Conservation (phyloP, 805 yeast genomes). For the Lachancea kluyveri region DNA sequence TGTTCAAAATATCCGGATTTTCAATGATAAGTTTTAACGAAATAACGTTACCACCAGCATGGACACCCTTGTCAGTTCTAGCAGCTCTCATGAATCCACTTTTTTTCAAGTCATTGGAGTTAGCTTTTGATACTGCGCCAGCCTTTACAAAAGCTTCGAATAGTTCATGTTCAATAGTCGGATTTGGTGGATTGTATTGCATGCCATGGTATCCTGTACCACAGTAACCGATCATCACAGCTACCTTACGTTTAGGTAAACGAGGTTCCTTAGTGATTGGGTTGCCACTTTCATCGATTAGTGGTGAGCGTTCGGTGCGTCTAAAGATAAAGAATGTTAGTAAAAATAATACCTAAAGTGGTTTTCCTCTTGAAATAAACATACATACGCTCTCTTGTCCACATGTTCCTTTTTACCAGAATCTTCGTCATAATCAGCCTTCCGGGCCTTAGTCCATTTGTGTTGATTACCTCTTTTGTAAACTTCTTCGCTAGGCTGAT, state of each 20-base stretch:
- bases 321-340: too few relatives aligned
- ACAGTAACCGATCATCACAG: conserved; percentile 86
- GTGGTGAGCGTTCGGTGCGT: too few relatives aligned
- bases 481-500: conserved; percentile 35
- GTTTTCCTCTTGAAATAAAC: too few relatives aligned
- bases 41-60: conserved; percentile 92
- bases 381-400: conserved; percentile 23
- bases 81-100: conserved; percentile 84
- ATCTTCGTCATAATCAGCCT: conserved; percentile 19
- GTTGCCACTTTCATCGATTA: conserved; percentile 56
- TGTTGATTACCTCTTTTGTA: conserved; percentile 38
- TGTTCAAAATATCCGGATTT: conserved; percentile 59
- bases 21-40: conserved; percentile 79
- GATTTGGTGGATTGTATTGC: conserved; percentile 85
- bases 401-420: conserved; percentile 6
- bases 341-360: too few relatives aligned
- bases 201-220: conserved; percentile 96
- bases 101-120: conserved; percentile 83
- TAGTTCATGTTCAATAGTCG: conserved; percentile 86
- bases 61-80: conserved; percentile 92
- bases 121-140: conserved; percentile 83
- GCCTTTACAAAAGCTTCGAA: conserved; percentile 78
- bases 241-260: conserved; percentile 85
- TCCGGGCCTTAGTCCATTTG: conserved; percentile 30
- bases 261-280: conserved; percentile 53